Conservation (phyloP, 352 stramenopile genomes). For the Pythium pyrilobum region DNA sequence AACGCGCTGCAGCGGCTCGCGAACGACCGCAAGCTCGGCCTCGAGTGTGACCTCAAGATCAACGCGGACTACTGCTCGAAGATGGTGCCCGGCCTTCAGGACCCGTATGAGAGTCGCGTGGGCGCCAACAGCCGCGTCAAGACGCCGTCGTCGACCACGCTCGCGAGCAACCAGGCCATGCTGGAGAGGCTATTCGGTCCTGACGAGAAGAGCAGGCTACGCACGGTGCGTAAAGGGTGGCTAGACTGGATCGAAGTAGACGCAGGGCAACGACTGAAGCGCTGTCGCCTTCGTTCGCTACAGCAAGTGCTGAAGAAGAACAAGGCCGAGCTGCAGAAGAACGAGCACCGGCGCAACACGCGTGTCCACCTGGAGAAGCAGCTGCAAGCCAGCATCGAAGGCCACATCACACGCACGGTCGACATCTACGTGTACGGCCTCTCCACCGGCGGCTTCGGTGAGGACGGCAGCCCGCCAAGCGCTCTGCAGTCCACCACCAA, state of each 20-base stretch:
- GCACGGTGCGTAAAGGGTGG: slow-evolving; percentile 24
- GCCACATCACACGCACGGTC: slow-evolving; percentile 83
- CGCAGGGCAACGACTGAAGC: not conserved
- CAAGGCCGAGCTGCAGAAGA: slow-evolving; percentile 73
- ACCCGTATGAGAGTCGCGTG: slow-evolving; percentile 58
- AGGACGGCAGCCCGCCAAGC: not conserved
- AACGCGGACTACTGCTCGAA: slow-evolving; percentile 75
- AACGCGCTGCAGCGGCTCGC: slow-evolving; percentile 60
- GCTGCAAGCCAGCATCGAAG: slow-evolving; percentile 84
- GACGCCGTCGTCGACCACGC: slow-evolving; percentile 31
- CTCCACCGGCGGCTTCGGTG: not conserved
- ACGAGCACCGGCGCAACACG: slow-evolving; percentile 65
- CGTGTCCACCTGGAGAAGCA: slow-evolving; percentile 79
- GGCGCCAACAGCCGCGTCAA: slow-evolving; percentile 32
- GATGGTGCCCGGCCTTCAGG: slow-evolving; percentile 49
- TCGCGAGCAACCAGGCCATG: slow-evolving; percentile 66
- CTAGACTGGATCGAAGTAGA: not conserved
- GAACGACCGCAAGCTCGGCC: slow-evolving; percentile 61
- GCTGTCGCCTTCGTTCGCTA: not conserved
- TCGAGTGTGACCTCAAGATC: slow-evolving; percentile 67
- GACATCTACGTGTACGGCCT: slow-evolving; percentile 55
- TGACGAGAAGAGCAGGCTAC: slow-evolving; percentile 56
- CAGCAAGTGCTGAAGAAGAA: slow-evolving; percentile 81
- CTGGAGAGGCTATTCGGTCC: slow-evolving; percentile 70
- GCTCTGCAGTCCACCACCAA: slow-evolving; percentile 5